Evolutionary conservation across 2,329 filamentous ascomycete genomes (phyloP), one percentile per base, ranked within the genome.

Genomic region (Coniochaeta prunicola): DNA sequence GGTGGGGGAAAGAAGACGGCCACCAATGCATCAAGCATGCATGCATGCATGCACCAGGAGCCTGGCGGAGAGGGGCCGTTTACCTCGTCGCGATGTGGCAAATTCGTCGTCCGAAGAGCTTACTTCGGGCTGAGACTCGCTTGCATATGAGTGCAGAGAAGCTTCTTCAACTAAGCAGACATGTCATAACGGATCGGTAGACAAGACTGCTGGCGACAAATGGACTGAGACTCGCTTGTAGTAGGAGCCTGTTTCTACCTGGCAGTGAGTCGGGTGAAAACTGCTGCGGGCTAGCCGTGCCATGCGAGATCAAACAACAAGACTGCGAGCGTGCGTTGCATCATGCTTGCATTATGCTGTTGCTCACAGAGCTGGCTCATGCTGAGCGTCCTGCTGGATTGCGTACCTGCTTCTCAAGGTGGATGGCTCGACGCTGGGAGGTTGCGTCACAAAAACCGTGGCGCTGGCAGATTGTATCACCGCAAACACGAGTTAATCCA

Each of bases 1-100:
- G 21, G n/a, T 58, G 53, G 45, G 45, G 30, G 45, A 19, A 45
- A 26, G 19, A 45, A 26, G 40, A 67, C 70, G 69, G 70, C 69
- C 69, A 63, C 69, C 71, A 71, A 72, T 72, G 71, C 71, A 72
- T 66, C 67, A 55, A 57, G 30, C 53, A 54, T 54, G 17, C 36
- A 45, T 21, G 30, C 30, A 50, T 50, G 45, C 45, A 50, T 30
- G 45, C 45, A 50, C 30, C 45, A 50, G 28, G 45, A 28, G 24
- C 3, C 21, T 4, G 45, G 45, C 45, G n/a, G n/a, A 30, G 45
- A n/a, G 45, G 45, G 42, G 56, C 40, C 21, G 40, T 40, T 50
- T 54, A 31, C n/a, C n/a, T n/a, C n/a, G 28, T 28, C 13, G 24
- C 13, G 26, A 28, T 28, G n/a, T 17, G 10, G 45, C 13, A 30